Evolutionary conservation across 805 yeast species (phyloP), one percentile per base, ranked within the genome.

Genomic region (Candida coleopterorum): DNA sequence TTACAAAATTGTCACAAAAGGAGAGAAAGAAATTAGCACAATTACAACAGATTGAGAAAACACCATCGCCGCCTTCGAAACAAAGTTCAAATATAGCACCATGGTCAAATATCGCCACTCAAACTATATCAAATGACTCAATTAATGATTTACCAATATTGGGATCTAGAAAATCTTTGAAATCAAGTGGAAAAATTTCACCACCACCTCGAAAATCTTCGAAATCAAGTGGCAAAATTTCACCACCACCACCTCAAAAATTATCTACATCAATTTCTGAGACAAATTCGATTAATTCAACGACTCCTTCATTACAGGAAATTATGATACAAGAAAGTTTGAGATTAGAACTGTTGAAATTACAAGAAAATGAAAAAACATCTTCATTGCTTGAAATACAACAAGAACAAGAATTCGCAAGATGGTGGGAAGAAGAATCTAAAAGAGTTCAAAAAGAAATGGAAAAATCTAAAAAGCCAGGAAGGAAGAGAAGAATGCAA

Each of bases 351-450:
- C 58, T 52, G 14, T 44, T 46, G 1, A 58, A 56, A 34, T 48
- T 47, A 21, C 51, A 49, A 39, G 60, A 62, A 33, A 42, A 43
- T 2, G 56, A 57, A 20, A 44, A 56, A 9, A 67, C 67, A 37
- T 12, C 28, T 12, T 68, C 85, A 1, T 56, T 85, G 29, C 79
- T 75, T 31, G 95, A 88, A 40, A 73, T 83, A 31, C 81, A 80
- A 51, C 81, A 80, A 45, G 96, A 88, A 44, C 85, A 85, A 50
- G 87, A 81, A 51, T 88, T 88, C 63, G 88, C 81, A 20, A 72
- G 64, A 41, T 88, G 96, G 96, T 88, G 95, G 89, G 82, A 75
- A 25, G 78, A 75, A 45, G 96, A 88, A 50, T 71, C 86, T 37
- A 66, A 67, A n/a, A 66, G 72, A 35, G 82, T 81, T 6, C 90